Base-by-base conservation (phyloP, 1,284 basidiomycete genomes). In the Pseudozyma tsukubaensis region DNA sequence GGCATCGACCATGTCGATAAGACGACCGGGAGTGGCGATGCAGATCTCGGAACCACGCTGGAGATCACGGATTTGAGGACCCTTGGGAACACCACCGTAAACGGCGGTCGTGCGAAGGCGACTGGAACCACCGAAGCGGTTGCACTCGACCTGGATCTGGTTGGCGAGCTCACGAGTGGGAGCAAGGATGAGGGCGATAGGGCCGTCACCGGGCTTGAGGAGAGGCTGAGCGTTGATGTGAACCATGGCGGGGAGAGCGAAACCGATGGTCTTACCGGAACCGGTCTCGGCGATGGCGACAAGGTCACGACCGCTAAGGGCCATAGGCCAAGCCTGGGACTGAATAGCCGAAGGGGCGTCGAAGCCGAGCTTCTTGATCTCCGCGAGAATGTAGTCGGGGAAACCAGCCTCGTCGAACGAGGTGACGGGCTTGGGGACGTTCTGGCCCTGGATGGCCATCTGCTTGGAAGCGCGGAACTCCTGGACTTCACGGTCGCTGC, bases 171-270 rank as follows among this genome's bases (percentile, higher is more conserved):
- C 96, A 87, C 96, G 93, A 58, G 96, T 99, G 39, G 96, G 96
- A 14, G 96, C 97, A 62, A 99, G 90, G 68, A 99, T 93, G 61
- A 99, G 90, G 36, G 94, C 96, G 75, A 99, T 97, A 34, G 96
- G 96, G 32, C 96, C 96, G 86, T 99, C 97, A 34, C 96, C 96
- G 50, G 95, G 92, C 3, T 92, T 86, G 76, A 99, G 88, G 52
- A 99, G 89, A 10, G 96, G 93, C 89, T 99, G 97, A 90, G 96
- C 96, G 89, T 98, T 99, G 88, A 99, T 98, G 87, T 99, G 96
- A 42, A 99, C 89, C 94, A 99, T 99, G 63, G 96, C 94, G 55
- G 96, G 96, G 50, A 99, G 90, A 61, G 97, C 95, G 85, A 99
- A 99, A 16, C 95, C 92, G 72, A 99, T 97, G 32, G 96, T 99